Evolutionary conservation across 108 stramenopile genomes (phyloP).

Genomic region (Skeletonema tropicum): DNA sequence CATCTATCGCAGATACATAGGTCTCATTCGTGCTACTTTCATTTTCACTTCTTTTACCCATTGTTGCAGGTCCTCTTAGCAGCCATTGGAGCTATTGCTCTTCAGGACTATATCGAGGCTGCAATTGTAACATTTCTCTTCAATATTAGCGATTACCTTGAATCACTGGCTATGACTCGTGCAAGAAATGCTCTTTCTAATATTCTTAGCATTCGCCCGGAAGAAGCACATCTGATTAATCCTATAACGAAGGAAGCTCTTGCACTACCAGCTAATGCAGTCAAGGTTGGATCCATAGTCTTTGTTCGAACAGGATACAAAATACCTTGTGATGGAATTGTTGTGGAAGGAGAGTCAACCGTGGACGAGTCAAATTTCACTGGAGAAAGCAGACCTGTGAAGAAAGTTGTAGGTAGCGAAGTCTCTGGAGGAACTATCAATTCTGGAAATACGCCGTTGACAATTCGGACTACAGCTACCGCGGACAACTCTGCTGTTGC

Average conservation of each 20-base stretch:
- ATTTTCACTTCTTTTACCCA: no score
- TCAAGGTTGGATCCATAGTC: constrained; percentile 80
- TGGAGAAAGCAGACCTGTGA: constrained; percentile 83
- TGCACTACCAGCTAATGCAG: constrained; percentile 57
- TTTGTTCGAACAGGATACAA: constrained; percentile 87
- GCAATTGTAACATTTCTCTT: constrained; percentile 84
- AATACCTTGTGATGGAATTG: constrained; percentile 91
- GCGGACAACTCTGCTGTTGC: constrained; percentile 76
- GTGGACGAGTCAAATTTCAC: constrained; percentile 75
- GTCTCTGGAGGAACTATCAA: constrained; percentile 86
- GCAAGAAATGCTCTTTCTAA: constrained; percentile 74
- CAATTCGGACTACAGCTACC: constrained; percentile 65
- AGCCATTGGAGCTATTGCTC: constrained; percentile 70
- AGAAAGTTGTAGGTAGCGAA: constrained; percentile 51
- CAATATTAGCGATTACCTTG: constrained; percentile 74
- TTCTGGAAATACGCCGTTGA: constrained; percentile 57
- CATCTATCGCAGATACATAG: no score
- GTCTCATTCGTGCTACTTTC: background rate
- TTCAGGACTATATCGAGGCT: constrained; percentile 76
- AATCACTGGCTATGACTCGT: constrained; percentile 62
- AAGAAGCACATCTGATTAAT: constrained; percentile 69
- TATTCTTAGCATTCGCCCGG: constrained; percentile 70
- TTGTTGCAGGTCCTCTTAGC: constrained; percentile 84
- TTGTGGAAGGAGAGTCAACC: constrained; percentile 70
- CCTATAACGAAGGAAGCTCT: constrained; percentile 61